Conservation (phyloP, 2,329 filamentous ascomycete species). For the Venturia aucupariae region DNA sequence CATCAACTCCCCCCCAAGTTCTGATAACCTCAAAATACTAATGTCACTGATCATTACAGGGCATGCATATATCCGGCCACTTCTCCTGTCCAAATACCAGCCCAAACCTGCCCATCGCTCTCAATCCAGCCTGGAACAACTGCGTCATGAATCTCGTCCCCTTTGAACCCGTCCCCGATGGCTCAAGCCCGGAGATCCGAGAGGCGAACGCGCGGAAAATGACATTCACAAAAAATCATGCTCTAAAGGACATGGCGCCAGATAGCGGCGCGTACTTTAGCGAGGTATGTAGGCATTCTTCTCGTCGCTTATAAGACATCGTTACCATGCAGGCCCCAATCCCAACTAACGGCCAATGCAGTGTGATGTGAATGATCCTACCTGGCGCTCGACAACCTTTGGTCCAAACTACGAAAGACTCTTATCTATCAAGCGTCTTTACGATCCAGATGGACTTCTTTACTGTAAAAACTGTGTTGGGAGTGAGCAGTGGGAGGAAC, state of each 20-base stretch:
- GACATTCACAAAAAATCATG: conserved; percentile 2
- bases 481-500: conserved; percentile 12
- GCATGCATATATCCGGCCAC: conserved; percentile 9
- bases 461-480: conserved; percentile 17
- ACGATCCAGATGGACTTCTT: conserved; percentile 27
- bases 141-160: conserved; percentile 7
- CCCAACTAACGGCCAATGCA: background rate
- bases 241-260: conserved; percentile 7
- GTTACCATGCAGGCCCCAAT: too few relatives aligned
- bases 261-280: conserved; percentile 12
- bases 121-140: conserved; percentile 10
- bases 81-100: background rate
- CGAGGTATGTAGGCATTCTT: conserved; percentile 13
- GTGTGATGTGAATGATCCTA: conserved; percentile 20
- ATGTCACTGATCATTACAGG: background rate
- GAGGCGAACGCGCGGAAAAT: background rate
- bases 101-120: background rate
- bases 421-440: conserved; percentile 25
- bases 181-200: background rate
- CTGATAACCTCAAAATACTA: too few relatives aligned
- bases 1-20: too few relatives aligned
- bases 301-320: too few relatives aligned
- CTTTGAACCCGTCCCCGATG: background rate
- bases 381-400: conserved; percentile 30
- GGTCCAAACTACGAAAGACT: conserved; percentile 26